phyloP scores from a whole-genome alignment of 768 basidiomycete species.

The Multifurca ochricompacta region DNA sequence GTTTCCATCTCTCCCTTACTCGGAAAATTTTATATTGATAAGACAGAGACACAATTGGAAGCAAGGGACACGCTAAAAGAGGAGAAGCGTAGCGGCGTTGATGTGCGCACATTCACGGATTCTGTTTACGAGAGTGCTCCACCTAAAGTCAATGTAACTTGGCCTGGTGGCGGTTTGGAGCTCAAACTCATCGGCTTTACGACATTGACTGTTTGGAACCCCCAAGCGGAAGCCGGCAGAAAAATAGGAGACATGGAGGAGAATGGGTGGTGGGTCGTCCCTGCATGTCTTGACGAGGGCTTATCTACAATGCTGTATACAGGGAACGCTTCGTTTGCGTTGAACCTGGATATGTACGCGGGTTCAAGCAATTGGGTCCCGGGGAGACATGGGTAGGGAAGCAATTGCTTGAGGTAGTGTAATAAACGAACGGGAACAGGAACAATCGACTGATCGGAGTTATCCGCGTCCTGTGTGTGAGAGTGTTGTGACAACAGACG shows the following conservation, averaged over 20 bases:
- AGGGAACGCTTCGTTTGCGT: constrained; percentile 87
- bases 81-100: constrained; percentile 56
- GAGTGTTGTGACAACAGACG: no score
- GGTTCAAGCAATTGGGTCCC: constrained; percentile 54
- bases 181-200: constrained; percentile 51
- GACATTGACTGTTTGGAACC: constrained; percentile 95
- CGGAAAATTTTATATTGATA: constrained; percentile 67
- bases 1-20: constrained; percentile 60
- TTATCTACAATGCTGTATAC: background rate
- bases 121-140: constrained; percentile 66
- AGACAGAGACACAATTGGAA: constrained; percentile 55
- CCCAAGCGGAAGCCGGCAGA: constrained; percentile 55
- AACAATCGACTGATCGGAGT: background rate
- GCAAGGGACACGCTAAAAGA: constrained; percentile 41
- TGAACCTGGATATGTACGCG: constrained; percentile 80
- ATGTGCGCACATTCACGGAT: constrained; percentile 62
- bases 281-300: background rate
- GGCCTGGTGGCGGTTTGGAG: constrained; percentile 49
- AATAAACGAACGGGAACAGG: background rate
- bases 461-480: background rate
- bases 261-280: constrained; percentile 61
- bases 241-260: constrained; percentile 88
- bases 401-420: constrained; percentile 53
- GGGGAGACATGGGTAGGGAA: constrained; percentile 71
- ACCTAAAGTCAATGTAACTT: constrained; percentile 47